Conservation (phyloP, 805 yeast genomes). For the Blastobotrys americana region DNA sequence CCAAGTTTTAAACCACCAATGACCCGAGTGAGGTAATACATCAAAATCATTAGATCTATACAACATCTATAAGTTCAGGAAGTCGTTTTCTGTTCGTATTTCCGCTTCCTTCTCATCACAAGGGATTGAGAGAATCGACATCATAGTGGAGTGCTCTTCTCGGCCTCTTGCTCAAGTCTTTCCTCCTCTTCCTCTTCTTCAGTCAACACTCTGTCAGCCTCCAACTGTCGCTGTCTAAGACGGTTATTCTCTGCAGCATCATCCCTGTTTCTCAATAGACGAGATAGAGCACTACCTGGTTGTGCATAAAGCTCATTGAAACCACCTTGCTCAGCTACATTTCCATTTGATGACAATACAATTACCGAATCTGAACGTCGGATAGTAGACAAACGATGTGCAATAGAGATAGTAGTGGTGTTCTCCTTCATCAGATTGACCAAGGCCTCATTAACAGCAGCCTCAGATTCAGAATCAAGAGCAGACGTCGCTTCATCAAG, state of each 20-base stretch:
- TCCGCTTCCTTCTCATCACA: too few species aligned
- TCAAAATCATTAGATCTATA: too few species aligned
- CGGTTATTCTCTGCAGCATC: slow-evolving; percentile 8
- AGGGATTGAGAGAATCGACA: too few species aligned
- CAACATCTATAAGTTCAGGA: too few species aligned
- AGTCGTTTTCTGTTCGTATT: too few species aligned
- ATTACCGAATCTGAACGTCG: slow-evolving; percentile 72
- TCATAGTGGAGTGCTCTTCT: not conserved
- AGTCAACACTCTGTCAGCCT: slow-evolving; percentile 24
- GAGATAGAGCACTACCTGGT: slow-evolving; percentile 40
- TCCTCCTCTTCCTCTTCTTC: slow-evolving; percentile 24
- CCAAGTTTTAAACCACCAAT: too few species aligned
- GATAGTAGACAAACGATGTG: slow-evolving; percentile 86
- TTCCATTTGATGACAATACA: slow-evolving; percentile 68
- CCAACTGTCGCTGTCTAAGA: slow-evolving; percentile 4
- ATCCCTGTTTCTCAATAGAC: slow-evolving; percentile 17
- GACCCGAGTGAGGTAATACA: too few species aligned
- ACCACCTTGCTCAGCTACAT: slow-evolving; percentile 64
- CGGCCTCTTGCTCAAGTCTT: slow-evolving; percentile 15
- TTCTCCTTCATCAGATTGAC: slow-evolving; percentile 46
- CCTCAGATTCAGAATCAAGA: slow-evolving; percentile 80
- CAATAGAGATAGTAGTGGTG: slow-evolving; percentile 72
- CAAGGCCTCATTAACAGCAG: slow-evolving; percentile 71
- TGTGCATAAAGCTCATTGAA: slow-evolving; percentile 46
- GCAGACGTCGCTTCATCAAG: slow-evolving; percentile 96